Percentiles rank a stretch among this genome's conserved stretches.
phyloP scores from a whole-genome alignment of 2,329 filamentous ascomycete species.

The Proliferodiscus dingleyae region DNA sequence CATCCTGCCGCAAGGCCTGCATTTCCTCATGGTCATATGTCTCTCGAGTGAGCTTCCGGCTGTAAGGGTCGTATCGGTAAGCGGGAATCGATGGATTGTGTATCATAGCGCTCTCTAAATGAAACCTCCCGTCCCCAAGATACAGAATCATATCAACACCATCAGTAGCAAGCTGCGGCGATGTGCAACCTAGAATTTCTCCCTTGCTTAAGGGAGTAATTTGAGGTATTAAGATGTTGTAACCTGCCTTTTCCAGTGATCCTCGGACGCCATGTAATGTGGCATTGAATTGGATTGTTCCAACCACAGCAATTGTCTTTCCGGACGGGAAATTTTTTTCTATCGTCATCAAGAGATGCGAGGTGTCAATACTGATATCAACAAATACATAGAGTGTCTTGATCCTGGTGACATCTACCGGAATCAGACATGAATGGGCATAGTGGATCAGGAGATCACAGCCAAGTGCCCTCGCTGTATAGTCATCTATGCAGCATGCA shows the following conservation, averaged over 20 bases:
- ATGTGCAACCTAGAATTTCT: constrained; percentile 96
- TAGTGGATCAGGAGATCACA: constrained; percentile 96
- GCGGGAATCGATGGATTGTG: constrained; percentile 89
- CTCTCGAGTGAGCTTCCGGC: constrained; percentile 83
- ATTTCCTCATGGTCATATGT: constrained; percentile 90
- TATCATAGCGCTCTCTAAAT: constrained; percentile 98
- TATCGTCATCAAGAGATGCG: constrained; percentile 79
- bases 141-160: constrained; percentile 77
- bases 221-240: constrained; percentile 81
- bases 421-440: constrained; percentile 93
- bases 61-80: constrained; percentile 96
- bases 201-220: constrained; percentile 90
- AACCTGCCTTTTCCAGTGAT: constrained; percentile 76
- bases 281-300: constrained; percentile 98
- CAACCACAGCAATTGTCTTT: constrained; percentile 87
- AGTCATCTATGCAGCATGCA: constrained; percentile 98
- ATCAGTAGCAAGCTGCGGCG: constrained; percentile 61
- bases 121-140: constrained; percentile 87
- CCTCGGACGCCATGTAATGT: constrained; percentile 83
- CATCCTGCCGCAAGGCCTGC: constrained; percentile 70
- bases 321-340: constrained; percentile 81
- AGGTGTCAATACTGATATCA: constrained; percentile 90
- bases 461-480: constrained; percentile 86
- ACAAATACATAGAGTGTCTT: constrained; percentile 98
- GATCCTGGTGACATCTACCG: constrained; percentile 93